Evolutionary conservation across 495 filamentous ascomycete genomes (phyloP), one percentile per base, ranked within the genome.

Genomic region (Xeromyces bisporus): DNA sequence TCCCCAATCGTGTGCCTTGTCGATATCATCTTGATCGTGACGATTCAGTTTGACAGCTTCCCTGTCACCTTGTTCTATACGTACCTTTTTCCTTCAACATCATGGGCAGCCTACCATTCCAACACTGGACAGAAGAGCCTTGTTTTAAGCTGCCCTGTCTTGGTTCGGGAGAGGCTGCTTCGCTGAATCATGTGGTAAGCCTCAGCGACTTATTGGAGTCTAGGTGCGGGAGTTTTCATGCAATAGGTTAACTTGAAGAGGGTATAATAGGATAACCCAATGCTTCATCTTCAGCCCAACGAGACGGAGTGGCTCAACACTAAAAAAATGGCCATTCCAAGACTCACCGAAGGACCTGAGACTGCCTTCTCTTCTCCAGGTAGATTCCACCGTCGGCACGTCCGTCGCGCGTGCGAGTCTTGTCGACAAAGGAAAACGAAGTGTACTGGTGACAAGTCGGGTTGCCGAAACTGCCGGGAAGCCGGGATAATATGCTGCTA

Each of bases 371-470:
- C 47, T 7, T 44, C 55, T n/a, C 49, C 51, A 7, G 53, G 47
- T 17, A 45, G 56, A 15, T 51, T 51, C 14, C 55, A 59, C 34
- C 53, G 58, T 29, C 55, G 55, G 11, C 58, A 60, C 35, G 56
- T 63, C 15, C 51, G 51, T 32, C 57, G 58, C 34, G 60, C 61
- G 16, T 67, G 63, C 39, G 60, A 67, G 34, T 52, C 51, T 7
- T 67, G 63, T 35, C 48, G 59, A 23, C 51, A 56, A 31, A 55
- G 59, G 26, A 75, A 75, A 43, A 66, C 67, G 26, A 75, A 71
- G 42, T 73, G 69, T 40, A 64, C 63, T 20, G 70, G 69, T 13
- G 64, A 60, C 11, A 57, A 58, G 35, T 66, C 66, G 28, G 56
- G 48, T 3, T 76, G 71, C 33, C 51, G 60, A 21, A 67, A 72